A percentile compares a stretch with the other conserved stretches of the same genome.
phyloP scores from a whole-genome alignment of 441 rosid genomes.

The Jatropha podagrica region DNA sequence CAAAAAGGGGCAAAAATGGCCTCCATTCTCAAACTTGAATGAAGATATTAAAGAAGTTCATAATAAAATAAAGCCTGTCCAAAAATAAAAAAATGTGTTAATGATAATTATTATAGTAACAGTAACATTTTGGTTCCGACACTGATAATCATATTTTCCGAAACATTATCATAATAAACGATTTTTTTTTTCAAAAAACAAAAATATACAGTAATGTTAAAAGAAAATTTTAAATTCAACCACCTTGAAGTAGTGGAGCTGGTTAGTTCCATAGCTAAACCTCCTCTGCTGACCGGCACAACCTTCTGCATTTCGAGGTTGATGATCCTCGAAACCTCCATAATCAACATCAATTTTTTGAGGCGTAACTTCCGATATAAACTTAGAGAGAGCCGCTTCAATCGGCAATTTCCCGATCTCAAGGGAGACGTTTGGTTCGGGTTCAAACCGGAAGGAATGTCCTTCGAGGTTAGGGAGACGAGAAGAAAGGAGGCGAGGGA shows the following conservation, averaged over 20 bases:
- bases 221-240: constrained; percentile 6
- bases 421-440: constrained; percentile 29
- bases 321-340: constrained; percentile 28
- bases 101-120: background rate
- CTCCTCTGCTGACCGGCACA: constrained; percentile 14
- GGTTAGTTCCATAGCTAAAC: background rate
- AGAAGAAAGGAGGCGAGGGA: constrained; percentile 42
- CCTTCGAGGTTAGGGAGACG: constrained; percentile 27
- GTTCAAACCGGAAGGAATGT: constrained; percentile 32
- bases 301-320: constrained; percentile 12
- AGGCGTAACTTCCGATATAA: constrained; percentile 59
- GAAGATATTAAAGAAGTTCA: background rate
- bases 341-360: constrained; percentile 35
- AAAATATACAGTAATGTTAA: background rate
- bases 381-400: constrained; percentile 56
- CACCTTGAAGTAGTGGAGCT: background rate
- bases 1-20: background rate
- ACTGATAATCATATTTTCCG: background rate
- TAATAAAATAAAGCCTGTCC: no score
- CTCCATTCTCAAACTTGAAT: background rate
- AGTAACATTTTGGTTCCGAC: background rate
- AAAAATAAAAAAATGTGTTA: no score
- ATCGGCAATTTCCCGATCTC: constrained; percentile 43
- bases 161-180: background rate
- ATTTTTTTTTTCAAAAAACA: background rate